Percentiles rank a stretch among this genome's conserved stretches.
phyloP scores from a whole-genome alignment of 345 rosid species.

The Isatis tinctoria region DNA sequence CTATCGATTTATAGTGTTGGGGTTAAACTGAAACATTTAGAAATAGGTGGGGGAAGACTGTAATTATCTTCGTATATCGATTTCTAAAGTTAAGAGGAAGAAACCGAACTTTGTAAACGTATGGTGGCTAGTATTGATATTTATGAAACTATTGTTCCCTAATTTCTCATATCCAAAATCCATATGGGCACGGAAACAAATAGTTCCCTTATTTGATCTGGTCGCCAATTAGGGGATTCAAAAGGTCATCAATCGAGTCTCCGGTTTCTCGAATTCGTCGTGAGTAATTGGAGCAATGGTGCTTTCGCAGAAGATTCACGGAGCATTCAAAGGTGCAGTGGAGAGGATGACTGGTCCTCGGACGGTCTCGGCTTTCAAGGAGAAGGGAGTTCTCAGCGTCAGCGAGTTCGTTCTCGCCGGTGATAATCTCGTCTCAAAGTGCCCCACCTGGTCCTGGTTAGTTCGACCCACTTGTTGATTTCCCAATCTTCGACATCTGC shows the following conservation, averaged over 20 bases:
- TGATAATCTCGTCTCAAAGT: slow-evolving; percentile 88
- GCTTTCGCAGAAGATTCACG: slow-evolving; percentile 71
- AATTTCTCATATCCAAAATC: neutral
- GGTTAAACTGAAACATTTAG: neutral
- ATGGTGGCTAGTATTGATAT: neutral
- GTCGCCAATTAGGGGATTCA: neutral
- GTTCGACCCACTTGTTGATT: neutral
- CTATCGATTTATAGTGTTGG: neutral
- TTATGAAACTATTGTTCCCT: neutral
- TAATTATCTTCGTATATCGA: neutral
- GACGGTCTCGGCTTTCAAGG: slow-evolving; percentile 89
- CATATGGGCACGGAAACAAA: neutral
- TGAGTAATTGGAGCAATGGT: neutral
- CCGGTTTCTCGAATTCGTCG: neutral
- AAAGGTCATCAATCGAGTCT: slow-evolving; percentile 3
- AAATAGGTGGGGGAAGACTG: neutral
- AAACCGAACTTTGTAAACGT: neutral
- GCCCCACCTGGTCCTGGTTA: slow-evolving; percentile 98
- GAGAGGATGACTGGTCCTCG: slow-evolving; percentile 86
- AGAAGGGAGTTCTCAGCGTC: slow-evolving; percentile 94
- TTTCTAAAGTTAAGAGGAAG: neutral
- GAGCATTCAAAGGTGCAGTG: slow-evolving; percentile 83
- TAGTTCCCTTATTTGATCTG: neutral
- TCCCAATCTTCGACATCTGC: neutral
- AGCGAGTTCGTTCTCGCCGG: slow-evolving; percentile 83